Conservation (phyloP, 75 land plant species). For the Gnetum montanum region DNA sequence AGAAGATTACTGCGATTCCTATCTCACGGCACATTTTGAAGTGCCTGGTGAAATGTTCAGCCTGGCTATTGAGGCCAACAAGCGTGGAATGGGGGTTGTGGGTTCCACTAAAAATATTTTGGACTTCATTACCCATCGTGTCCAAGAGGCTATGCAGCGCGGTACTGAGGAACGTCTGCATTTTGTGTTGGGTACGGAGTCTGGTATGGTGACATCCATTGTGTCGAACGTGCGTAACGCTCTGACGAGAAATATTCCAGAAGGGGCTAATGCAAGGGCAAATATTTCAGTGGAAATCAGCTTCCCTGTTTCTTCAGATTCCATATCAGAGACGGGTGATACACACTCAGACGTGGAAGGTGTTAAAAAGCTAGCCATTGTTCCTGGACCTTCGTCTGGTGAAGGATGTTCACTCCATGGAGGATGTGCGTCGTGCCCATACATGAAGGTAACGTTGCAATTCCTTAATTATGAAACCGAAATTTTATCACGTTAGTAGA, state of each 20-base stretch:
- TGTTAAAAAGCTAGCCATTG: conserved; percentile 32
- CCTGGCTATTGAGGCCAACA: conserved; percentile 93
- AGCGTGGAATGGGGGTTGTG: conserved; percentile 95
- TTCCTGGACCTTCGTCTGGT: conserved; percentile 93
- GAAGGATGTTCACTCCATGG: conserved; percentile 98
- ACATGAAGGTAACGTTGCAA: conserved; percentile 99
- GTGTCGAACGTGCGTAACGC: conserved; percentile 64
- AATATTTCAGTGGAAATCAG: conserved; percentile 80
- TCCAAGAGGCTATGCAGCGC: conserved; percentile 68
- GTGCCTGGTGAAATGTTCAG: conserved; percentile 99
- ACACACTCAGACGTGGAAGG: conserved; percentile 16
- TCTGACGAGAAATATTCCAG: conserved; percentile 19
- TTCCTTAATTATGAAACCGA: too few species aligned
- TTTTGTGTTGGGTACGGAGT: conserved; percentile 93
- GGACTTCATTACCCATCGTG: conserved; percentile 67
- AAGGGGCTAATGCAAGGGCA: conserved; percentile 10
- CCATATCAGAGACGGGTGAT: conserved; percentile 38
- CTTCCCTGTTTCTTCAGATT: conserved; percentile 93
- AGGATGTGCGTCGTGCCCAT: conserved; percentile 99
- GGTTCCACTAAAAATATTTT: conserved; percentile 92
- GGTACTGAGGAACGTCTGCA: conserved; percentile 80
- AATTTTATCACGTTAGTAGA: too few species aligned
- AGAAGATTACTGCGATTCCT: conserved; percentile 84
- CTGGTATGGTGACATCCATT: conserved; percentile 99
- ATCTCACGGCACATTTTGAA: conserved; percentile 91